Base-by-base conservation (phyloP, 2,329 filamentous ascomycete species). In the Neofusicoccum umdonicola region DNA sequence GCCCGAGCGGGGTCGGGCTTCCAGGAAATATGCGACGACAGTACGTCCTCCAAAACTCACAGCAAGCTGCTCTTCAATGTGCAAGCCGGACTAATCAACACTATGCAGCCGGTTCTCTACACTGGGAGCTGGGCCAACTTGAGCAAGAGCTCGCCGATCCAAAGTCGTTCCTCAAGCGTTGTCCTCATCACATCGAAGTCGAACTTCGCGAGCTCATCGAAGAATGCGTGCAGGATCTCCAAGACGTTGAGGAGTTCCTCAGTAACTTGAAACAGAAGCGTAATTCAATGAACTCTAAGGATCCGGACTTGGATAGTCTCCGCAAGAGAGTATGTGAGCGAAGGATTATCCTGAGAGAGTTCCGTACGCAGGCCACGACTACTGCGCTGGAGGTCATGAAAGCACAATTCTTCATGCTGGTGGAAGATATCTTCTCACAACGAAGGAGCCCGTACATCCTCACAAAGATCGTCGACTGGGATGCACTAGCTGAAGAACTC, bases 381-480 rank as follows among this genome's bases (percentile, higher is more conserved):
- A 27, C 34, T 6, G 58, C 42, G 6, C 35, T 62, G 22, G 44
- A 41, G 19, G 47, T 11, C 17, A 62, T 62, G 58, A 62, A 62
- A 41, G 47, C 34, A 8, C 58, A 62, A 15, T 15, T 62, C 3
- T 50, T 35, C 37, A 50, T 19, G 8, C n/a, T 62, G 15, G 47
- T 62, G 3, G 58, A 50, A 17, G 58, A 62, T n/a, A 62, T 62
- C 31, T 8, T 51, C 7, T 62, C 34, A 12, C 15, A 22, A 9
- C 31, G 47, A 7, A 62, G 47, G 22, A 34, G 3, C 13, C 58
- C 44, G 4, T 50, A 51, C 45, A 34, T 62, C 5, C 45, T 62
- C 4, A 51, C 34, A 19, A 62, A 42, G 37, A 42, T 63, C 13
- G 61, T 63, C 35, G 48, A 63, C 37, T 63, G 61, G 61, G 61